Evolutionary conservation across 306 rosid species (phyloP).

Genomic region (Dryas octopetala): DNA sequence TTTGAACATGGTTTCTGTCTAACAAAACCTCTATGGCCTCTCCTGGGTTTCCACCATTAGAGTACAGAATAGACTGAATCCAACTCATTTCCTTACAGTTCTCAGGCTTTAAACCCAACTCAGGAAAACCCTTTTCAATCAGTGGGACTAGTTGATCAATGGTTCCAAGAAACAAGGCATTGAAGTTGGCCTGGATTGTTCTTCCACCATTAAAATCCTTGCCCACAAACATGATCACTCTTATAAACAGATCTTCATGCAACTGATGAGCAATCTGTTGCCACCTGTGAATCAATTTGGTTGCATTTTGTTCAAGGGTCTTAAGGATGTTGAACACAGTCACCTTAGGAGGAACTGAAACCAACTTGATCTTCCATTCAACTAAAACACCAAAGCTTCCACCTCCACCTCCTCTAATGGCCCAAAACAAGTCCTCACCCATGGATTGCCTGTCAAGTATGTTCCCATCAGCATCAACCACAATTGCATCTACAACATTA

Average conservation of each 20-base stretch:
- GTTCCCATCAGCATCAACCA: constrained; percentile 38
- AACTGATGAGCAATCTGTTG: constrained; percentile 23
- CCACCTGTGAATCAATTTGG: constrained; percentile 33
- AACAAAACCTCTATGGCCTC: constrained; percentile 2
- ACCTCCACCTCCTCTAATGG: constrained; percentile 58
- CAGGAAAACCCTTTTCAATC: constrained; percentile 18
- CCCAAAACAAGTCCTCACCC: constrained; percentile 65
- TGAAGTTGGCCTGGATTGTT: constrained; percentile 2
- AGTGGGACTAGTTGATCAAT: neutral
- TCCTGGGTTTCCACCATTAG: constrained; percentile 5
- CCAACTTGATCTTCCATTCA: constrained; percentile 43
- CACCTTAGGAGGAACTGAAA: constrained; percentile 31
- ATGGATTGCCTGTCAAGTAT: constrained; percentile 36
- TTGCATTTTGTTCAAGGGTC: constrained; percentile 30
- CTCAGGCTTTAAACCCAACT: constrained; percentile 11
- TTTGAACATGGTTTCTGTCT: neutral
- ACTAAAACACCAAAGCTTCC: constrained; percentile 50
- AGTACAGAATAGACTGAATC: neutral
- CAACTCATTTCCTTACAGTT: constrained; percentile 20
- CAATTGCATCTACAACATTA: constrained; percentile 43
- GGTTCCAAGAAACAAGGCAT: constrained; percentile 22
- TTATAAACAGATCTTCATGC: constrained; percentile 43
- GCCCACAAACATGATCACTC: constrained; percentile 22
- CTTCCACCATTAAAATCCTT: neutral
- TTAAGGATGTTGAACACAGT: constrained; percentile 30